phyloP scores from a whole-genome alignment of 768 basidiomycete species.

The Amanita pseudoporphyria region DNA sequence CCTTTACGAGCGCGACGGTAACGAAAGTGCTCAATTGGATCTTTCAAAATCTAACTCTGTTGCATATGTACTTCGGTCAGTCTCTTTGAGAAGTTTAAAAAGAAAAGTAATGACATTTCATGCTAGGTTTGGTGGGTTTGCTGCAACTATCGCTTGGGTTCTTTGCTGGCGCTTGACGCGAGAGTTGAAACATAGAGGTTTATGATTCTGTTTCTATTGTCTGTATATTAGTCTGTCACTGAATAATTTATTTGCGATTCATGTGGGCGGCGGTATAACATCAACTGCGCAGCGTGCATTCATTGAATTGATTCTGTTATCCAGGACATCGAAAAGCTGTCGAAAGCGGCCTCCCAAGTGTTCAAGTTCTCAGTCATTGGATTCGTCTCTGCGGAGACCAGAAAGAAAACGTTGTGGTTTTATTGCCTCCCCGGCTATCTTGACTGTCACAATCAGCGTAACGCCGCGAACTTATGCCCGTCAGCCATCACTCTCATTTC shows the following conservation, averaged over 20 bases:
- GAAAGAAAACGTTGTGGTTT: too few species aligned
- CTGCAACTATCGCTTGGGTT: slow-evolving; percentile 20
- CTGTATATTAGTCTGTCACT: background rate
- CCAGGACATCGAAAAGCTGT: too few species aligned
- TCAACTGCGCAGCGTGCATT: too few species aligned
- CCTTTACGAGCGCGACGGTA: background rate
- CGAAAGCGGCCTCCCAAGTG: too few species aligned
- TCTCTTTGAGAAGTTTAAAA: slow-evolving; percentile 1
- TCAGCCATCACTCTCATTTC: slow-evolving; percentile 86
- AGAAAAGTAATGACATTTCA: background rate
- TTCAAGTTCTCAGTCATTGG: too few species aligned
- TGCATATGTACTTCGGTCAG: slow-evolving; percentile 72
- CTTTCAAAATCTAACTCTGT: slow-evolving; percentile 46
- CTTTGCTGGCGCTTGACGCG: slow-evolving; percentile 21
- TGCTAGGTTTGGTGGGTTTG: slow-evolving; percentile 37
- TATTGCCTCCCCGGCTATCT: too few species aligned
- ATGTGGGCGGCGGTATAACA: too few species aligned
- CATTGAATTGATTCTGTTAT: too few species aligned
- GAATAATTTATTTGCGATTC: background rate
- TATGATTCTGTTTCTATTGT: background rate
- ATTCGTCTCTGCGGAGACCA: too few species aligned
- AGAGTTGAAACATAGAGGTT: slow-evolving; percentile 17
- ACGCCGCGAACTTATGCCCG: slow-evolving; percentile 32
- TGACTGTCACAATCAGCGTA: too few species aligned
- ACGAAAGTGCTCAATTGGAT: background rate